phyloP scores from a whole-genome alignment of 257 asterid species.

The Hygrophila difformis region DNA sequence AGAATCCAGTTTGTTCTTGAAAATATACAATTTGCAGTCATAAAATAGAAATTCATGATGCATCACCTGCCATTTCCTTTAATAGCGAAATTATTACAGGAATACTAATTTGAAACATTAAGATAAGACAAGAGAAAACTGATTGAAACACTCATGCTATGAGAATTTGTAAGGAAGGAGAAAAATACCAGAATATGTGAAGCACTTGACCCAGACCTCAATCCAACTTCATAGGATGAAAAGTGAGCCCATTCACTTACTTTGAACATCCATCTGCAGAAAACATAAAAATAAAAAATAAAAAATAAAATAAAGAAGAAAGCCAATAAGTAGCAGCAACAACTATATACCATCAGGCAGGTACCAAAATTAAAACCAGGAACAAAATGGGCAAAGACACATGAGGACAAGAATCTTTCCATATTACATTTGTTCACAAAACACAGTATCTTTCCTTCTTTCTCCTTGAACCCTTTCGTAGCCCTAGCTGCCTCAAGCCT shows the following conservation, averaged over 20 bases:
- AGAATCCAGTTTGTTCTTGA: slow-evolving; percentile 1
- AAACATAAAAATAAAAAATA: background rate
- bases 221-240: slow-evolving; percentile 89
- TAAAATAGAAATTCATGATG: background rate
- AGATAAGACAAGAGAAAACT: background rate
- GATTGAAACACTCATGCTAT: too few relatives aligned
- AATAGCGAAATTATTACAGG: too few relatives aligned
- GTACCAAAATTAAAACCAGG: too few relatives aligned
- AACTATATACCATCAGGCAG: too few relatives aligned
- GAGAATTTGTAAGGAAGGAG: background rate
- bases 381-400: too few relatives aligned
- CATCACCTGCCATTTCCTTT: too few relatives aligned
- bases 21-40: slow-evolving; percentile 8
- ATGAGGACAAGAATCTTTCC: too few relatives aligned
- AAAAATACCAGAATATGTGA: slow-evolving; percentile 81
- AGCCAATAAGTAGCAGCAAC: too few relatives aligned
- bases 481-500: slow-evolving; percentile 7
- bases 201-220: slow-evolving; percentile 93
- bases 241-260: slow-evolving; percentile 95
- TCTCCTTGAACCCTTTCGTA: slow-evolving; percentile 4
- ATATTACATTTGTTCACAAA: slow-evolving; percentile 15
- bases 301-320: too few relatives aligned
- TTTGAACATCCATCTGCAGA: slow-evolving; percentile 91
- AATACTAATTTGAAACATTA: too few relatives aligned
- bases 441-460: background rate